A percentile compares a stretch with the other conserved stretches of the same genome.
Conservation (phyloP, 148 eudicot genomes). For the Polygonum aviculare region DNA sequence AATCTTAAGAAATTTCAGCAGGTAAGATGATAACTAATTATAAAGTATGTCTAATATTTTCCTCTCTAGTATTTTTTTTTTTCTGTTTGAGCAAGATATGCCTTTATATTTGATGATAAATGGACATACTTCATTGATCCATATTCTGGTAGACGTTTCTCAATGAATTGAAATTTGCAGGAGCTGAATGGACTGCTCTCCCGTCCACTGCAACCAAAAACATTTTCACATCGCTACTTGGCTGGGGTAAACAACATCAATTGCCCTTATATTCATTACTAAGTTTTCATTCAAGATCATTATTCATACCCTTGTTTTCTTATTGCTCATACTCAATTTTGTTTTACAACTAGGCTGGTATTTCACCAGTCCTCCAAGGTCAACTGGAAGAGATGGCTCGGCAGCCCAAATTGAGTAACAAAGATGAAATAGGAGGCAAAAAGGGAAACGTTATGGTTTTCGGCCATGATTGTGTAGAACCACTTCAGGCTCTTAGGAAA, state of each 20-base stretch:
- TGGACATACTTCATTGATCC: neutral
- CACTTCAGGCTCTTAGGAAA: constrained; percentile 78
- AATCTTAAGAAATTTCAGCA: constrained; percentile 62
- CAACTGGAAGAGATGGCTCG: constrained; percentile 67
- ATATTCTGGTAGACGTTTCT: neutral
- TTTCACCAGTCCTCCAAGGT: constrained; percentile 63
- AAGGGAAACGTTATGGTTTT: constrained; percentile 48
- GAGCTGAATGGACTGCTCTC: constrained; percentile 62
- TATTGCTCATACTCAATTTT: neutral
- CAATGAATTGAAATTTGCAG: constrained; percentile 32
- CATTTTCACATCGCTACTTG: constrained; percentile 80
- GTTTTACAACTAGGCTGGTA: constrained; percentile 48
- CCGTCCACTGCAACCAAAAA: constrained; percentile 81
- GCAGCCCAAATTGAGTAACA: constrained; percentile 29
- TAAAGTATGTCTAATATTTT: neutral
- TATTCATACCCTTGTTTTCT: neutral
- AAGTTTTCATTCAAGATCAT: no score
- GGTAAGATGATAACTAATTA: constrained; percentile 24
- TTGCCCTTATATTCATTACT: neutral
- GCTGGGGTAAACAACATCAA: constrained; percentile 62
- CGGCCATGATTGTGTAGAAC: constrained; percentile 86
- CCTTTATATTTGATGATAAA: neutral
- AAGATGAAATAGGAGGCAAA: constrained; percentile 22
- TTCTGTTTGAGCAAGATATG: neutral
- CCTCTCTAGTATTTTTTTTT: neutral